Base-by-base conservation (phyloP, 495 filamentous ascomycete genomes). In the Podospora anserina region DNA sequence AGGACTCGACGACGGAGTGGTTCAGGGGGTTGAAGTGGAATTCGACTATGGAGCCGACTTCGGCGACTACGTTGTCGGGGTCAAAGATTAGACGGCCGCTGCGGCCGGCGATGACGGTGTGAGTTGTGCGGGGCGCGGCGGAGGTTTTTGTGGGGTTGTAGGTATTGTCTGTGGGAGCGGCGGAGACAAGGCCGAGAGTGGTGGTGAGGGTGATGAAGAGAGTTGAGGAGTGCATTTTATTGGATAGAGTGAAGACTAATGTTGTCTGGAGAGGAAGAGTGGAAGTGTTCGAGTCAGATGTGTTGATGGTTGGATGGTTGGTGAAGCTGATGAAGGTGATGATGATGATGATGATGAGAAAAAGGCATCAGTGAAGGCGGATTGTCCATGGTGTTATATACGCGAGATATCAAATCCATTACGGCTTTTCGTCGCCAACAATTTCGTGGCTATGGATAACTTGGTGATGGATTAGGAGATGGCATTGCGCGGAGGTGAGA, bases 11-110 rank as follows among this genome's bases (percentile, higher is more conserved):
- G 59, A 89, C 84, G 19, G 83, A 85, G 75, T 89, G 88, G 69
- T 87, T 88, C 39, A 76, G 76, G 1, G 85, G 84, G 67, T 81
- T 83, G 78, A 87, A 90, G 69, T 87, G 79, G 70, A 85, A 89
- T 39, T 85, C 78, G 64, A 90, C 71, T 5, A 81, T 66, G 65
- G 85, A 83, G 28, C 87, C 87, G 4, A 81, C 71, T 5, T 79
- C 76, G 3, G 86, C 87, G 3, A 78, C 78, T 67, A 88, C 73
- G 63, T 78, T 83, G 60, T 84, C 76, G 3, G 88, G 88, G 5
- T 79, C 78, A 73, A 85, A 90, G 34, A 73, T 74, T 61, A 76
- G 72, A 13, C 39, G 39, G 4, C 83, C 85, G 60, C 76, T 70
- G 0, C 78, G 71, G 56, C 87, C 87, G 39, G 86, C 87, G 32